These are phyloP conservation scores for Fusarium zealandicum DNA, from an alignment of 2,329 filamentous ascomycete species.

Conservation along the genomic window DNA sequence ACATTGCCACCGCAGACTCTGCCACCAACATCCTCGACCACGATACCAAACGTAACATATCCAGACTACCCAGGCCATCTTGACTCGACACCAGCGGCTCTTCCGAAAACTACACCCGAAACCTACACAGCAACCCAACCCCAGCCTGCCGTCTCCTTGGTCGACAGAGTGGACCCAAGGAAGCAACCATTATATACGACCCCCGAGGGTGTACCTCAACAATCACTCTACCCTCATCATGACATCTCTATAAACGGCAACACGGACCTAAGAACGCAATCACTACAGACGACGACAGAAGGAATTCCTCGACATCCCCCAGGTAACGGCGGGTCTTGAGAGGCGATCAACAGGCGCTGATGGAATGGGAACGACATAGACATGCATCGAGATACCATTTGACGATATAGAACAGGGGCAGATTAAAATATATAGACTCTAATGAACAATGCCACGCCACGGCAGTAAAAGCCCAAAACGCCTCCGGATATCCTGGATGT, in stretches of 20 bases:
- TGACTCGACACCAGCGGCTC: background rate
- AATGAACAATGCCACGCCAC: conserved; percentile 25
- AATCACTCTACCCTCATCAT: background rate
- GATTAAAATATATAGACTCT: conserved; percentile 23
- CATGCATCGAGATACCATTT: conserved; percentile 25
- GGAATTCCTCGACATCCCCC: background rate
- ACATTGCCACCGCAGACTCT: background rate
- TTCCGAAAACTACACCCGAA: background rate
- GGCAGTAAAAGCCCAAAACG: conserved; percentile 26
- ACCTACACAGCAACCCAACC: background rate
- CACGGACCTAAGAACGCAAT: background rate
- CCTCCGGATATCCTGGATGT: conserved; percentile 26
- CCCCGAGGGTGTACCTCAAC: background rate
- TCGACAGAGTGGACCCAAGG: background rate
- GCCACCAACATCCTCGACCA: background rate
- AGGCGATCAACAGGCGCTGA: background rate
- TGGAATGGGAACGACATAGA: conserved; percentile 1
- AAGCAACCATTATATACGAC: background rate
- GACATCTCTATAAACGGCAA: background rate
- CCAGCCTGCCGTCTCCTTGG: background rate
- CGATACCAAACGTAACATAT: background rate
- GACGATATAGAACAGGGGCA: conserved; percentile 11
- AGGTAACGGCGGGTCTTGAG: background rate
- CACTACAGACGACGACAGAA: background rate
- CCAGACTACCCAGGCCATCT: background rate